A percentile compares a stretch with the other conserved stretches of the same genome.
Conservation (phyloP, 306 rosid genomes). For the Neltuma alba region DNA sequence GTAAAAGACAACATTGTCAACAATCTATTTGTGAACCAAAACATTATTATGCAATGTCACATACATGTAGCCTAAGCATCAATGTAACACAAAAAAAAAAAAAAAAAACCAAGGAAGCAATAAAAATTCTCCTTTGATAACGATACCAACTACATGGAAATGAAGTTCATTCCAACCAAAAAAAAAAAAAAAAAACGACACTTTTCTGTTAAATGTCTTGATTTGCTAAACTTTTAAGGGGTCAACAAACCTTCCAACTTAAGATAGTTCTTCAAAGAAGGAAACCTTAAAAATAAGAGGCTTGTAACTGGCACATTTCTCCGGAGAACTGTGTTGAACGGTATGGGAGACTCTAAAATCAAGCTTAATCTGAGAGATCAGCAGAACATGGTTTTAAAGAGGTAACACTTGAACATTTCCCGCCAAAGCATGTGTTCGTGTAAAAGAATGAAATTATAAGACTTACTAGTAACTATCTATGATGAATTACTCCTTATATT, state of each 20-base stretch:
- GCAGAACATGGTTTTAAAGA: background rate
- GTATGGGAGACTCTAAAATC: background rate
- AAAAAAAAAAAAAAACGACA: background rate
- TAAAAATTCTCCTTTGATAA: constrained; percentile 1
- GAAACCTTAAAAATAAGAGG: background rate
- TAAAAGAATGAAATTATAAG: background rate
- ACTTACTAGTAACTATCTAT: background rate
- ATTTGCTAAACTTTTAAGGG: background rate
- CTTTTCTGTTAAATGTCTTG: background rate
- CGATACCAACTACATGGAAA: background rate
- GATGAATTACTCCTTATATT: no score
- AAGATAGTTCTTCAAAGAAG: background rate
- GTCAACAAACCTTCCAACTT: background rate
- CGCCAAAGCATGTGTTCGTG: background rate
- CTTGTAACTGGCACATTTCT: background rate
- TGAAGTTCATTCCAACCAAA: background rate
- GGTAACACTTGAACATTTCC: background rate
- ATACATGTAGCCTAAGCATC: background rate
- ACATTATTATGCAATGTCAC: background rate
- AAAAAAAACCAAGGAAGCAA: constrained; percentile 8
- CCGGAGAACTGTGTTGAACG: background rate
- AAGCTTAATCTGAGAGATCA: background rate
- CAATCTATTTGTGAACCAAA: background rate
- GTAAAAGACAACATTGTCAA: constrained; percentile 22
- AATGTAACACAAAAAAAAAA: background rate